phyloP scores from a whole-genome alignment of 2,329 filamentous ascomycete species.

The Phyllosticta capitalensis region DNA sequence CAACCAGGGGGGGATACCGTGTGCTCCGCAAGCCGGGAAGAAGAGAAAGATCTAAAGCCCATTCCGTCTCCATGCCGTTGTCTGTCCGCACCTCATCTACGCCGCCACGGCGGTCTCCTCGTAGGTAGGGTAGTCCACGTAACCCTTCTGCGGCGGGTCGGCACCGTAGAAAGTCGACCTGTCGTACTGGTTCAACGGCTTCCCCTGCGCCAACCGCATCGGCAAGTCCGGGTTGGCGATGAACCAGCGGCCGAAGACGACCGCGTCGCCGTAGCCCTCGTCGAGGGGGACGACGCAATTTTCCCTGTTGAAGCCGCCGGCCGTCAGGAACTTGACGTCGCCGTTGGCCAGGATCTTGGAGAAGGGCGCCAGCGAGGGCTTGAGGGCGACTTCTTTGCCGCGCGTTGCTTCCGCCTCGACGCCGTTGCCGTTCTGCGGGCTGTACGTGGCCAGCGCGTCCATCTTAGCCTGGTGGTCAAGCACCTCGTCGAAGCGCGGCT shows the following conservation, averaged over 20 bases:
- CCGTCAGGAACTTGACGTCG: constrained; percentile 23
- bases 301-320: constrained; percentile 30
- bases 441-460: constrained; percentile 30
- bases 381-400: constrained; percentile 14
- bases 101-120: constrained; percentile 10
- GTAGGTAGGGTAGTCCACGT: constrained; percentile 32
- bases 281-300: constrained; percentile 23
- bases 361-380: constrained; percentile 21
- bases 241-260: constrained; percentile 34
- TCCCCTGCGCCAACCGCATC: constrained; percentile 26
- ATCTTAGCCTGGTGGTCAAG: constrained; percentile 29
- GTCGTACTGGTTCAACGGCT: constrained; percentile 30
- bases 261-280: constrained; percentile 28
- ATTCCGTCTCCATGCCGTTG: neutral
- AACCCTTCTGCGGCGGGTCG: constrained; percentile 28
- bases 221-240: constrained; percentile 35
- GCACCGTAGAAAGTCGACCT: constrained; percentile 36
- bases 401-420: constrained; percentile 20
- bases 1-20: too few relatives aligned
- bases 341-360: constrained; percentile 20
- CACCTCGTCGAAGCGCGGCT: constrained; percentile 29
- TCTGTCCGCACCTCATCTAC: neutral
- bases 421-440: constrained; percentile 13
- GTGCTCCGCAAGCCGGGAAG: neutral
- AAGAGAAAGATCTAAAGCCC: neutral